phyloP scores from a whole-genome alignment of 768 basidiomycete species.

The Agrocybe pediades region DNA sequence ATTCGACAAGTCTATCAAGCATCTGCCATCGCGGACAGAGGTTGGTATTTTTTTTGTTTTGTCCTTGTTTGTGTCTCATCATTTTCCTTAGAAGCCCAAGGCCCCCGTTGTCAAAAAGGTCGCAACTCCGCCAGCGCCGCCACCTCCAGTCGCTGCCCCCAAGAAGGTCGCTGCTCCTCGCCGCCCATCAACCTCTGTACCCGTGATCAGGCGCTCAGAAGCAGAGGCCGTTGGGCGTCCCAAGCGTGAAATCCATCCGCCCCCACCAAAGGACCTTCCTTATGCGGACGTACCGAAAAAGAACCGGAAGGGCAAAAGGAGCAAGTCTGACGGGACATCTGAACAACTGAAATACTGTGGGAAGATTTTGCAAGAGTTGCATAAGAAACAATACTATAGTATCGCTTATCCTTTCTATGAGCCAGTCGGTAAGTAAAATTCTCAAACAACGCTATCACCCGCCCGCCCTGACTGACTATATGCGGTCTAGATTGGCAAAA shows the following conservation, averaged over 20 bases:
- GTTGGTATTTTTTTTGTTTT: constrained; percentile 42
- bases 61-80: constrained; percentile 5
- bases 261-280: constrained; percentile 86
- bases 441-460: background rate
- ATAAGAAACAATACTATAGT: constrained; percentile 74
- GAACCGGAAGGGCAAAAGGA: constrained; percentile 58
- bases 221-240: constrained; percentile 69
- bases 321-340: constrained; percentile 65
- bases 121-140: constrained; percentile 45
- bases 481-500: constrained; percentile 65
- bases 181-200: constrained; percentile 78
- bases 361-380: constrained; percentile 73
- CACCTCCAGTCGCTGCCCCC: constrained; percentile 39
- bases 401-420: constrained; percentile 87
- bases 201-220: constrained; percentile 82
- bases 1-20: constrained; percentile 88
- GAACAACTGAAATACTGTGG: constrained; percentile 86
- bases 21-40: constrained; percentile 76
- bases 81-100: constrained; percentile 32
- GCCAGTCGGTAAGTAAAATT: constrained; percentile 76
- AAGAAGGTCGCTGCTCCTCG: constrained; percentile 53
- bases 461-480: constrained; percentile 7
- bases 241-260: constrained; percentile 97
- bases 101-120: constrained; percentile 48
- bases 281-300: constrained; percentile 81